Evolutionary conservation across 495 filamentous ascomycete genomes (phyloP).

Genomic region (Penicillium arizonense): DNA sequence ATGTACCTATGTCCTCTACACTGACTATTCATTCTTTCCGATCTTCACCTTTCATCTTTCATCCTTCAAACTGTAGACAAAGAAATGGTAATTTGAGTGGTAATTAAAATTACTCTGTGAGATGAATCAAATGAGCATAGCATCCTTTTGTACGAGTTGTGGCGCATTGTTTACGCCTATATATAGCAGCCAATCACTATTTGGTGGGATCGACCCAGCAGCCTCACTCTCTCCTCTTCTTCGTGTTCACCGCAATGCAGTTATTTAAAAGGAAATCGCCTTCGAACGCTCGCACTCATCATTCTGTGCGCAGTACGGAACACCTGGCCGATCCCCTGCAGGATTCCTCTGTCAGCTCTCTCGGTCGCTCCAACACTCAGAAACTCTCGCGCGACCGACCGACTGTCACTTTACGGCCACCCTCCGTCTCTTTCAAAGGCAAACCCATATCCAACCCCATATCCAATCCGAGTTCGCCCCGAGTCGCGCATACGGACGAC

Average conservation of each 20-base stretch:
- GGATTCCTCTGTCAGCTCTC: neutral
- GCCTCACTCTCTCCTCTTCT: constrained; percentile 2
- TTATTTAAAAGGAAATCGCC: constrained; percentile 31
- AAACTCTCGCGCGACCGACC: constrained; percentile 21
- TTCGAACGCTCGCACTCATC: constrained; percentile 18
- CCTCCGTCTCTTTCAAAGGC: constrained; percentile 20
- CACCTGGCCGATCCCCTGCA: constrained; percentile 24
- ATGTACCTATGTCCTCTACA: too few species aligned
- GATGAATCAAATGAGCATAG: too few species aligned
- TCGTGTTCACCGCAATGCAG: constrained; percentile 23
- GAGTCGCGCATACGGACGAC: constrained; percentile 10
- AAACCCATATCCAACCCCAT: constrained; percentile 19
- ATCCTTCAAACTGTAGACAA: too few species aligned
- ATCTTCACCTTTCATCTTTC: too few species aligned
- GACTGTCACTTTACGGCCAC: constrained; percentile 22
- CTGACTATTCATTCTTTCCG: too few species aligned
- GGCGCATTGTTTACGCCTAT: constrained; percentile 8
- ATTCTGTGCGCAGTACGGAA: constrained; percentile 33
- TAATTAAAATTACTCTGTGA: too few species aligned
- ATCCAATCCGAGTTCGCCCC: constrained; percentile 27
- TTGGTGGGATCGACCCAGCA: constrained; percentile 2
- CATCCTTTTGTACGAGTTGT: too few species aligned
- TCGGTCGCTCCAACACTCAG: neutral
- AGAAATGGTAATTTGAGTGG: too few species aligned
- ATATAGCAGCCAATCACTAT: constrained; percentile 9